Evolutionary conservation across 306 rosid genomes (phyloP).

Genomic region (Prunus mira): DNA sequence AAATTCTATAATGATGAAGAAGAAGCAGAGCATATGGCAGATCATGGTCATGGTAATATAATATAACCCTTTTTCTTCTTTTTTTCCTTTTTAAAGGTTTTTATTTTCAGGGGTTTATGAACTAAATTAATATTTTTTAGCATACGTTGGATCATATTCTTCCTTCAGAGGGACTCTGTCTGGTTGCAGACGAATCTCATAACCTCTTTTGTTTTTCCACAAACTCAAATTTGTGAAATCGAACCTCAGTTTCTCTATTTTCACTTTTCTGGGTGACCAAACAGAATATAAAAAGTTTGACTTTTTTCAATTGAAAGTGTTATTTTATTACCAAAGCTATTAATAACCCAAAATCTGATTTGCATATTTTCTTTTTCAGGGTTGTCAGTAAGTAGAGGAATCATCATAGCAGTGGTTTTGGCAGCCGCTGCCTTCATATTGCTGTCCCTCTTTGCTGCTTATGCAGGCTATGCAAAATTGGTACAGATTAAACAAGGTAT

Average conservation of each 20-base stretch:
- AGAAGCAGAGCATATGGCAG: constrained; percentile 4
- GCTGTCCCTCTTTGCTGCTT: constrained; percentile 51
- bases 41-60: constrained; percentile 33
- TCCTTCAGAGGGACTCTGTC: background rate
- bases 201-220: too few relatives aligned
- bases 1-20: constrained; percentile 43
- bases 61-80: background rate
- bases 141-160: background rate
- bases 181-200: too few relatives aligned
- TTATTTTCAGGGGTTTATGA: background rate
- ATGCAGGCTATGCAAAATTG: constrained; percentile 44
- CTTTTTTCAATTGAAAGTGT: background rate
- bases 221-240: background rate
- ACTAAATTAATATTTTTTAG: background rate
- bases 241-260: background rate
- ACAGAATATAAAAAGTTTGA: background rate
- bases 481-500: constrained; percentile 44
- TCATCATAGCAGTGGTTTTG: constrained; percentile 44
- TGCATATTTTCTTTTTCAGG: constrained; percentile 30
- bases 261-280: constrained; percentile 14
- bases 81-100: background rate
- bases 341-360: background rate
- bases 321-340: background rate
- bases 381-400: constrained; percentile 31
- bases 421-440: constrained; percentile 52